These are phyloP conservation scores for Neonectria punicea DNA, from an alignment of 2,329 filamentous ascomycete species.

Conservation along the genomic window DNA sequence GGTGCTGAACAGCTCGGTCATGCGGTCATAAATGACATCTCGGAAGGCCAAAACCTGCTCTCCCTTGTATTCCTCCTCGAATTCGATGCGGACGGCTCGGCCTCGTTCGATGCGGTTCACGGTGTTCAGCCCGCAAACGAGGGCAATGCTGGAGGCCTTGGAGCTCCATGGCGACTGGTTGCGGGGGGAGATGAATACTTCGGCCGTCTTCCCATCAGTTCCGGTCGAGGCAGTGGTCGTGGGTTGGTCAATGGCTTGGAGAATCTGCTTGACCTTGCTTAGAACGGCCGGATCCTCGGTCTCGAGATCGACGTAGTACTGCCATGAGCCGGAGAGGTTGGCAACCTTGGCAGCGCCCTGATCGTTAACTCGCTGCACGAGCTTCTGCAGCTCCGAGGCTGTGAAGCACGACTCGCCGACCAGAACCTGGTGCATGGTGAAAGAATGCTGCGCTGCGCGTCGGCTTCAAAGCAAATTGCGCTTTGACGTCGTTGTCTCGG, in stretches of 20 bases:
- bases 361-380: slow-evolving; percentile 56
- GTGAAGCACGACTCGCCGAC: slow-evolving; percentile 62
- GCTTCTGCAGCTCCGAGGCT: slow-evolving; percentile 55
- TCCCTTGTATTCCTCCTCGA: slow-evolving; percentile 59
- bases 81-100: slow-evolving; percentile 76
- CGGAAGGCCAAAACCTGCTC: slow-evolving; percentile 65
- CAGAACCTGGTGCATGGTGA: slow-evolving; percentile 51
- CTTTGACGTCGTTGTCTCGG: slow-evolving; percentile 36
- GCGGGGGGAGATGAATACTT: slow-evolving; percentile 81
- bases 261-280: slow-evolving; percentile 58
- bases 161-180: slow-evolving; percentile 98
- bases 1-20: slow-evolving; percentile 86
- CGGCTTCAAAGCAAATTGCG: slow-evolving; percentile 41
- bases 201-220: slow-evolving; percentile 57
- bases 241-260: slow-evolving; percentile 52
- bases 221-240: slow-evolving; percentile 41
- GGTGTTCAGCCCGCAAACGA: slow-evolving; percentile 84
- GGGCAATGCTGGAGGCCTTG: slow-evolving; percentile 91
- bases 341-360: slow-evolving; percentile 57
- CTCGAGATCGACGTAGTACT: slow-evolving; percentile 75
- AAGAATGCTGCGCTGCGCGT: slow-evolving; percentile 31
- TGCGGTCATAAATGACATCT: slow-evolving; percentile 87
- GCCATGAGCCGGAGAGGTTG: slow-evolving; percentile 63
- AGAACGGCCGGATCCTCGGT: slow-evolving; percentile 49
- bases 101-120: slow-evolving; percentile 88